phyloP scores from a whole-genome alignment of 2,329 filamentous ascomycete genomes.

The Sarocladium strictum region DNA sequence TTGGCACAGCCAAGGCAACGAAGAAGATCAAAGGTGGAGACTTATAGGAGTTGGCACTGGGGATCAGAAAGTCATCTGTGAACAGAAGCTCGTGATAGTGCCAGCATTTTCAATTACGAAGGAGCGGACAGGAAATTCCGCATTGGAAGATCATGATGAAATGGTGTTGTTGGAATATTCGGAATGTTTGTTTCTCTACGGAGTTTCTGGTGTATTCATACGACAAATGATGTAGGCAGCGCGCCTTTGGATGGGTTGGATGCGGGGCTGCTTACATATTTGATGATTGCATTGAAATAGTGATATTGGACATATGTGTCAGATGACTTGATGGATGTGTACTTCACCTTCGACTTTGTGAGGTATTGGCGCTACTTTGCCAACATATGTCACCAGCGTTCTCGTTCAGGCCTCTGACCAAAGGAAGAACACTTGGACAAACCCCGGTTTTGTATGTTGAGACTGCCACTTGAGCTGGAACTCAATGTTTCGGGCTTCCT shows the following conservation, averaged over 20 bases:
- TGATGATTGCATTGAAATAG: not conserved
- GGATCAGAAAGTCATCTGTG: not conserved
- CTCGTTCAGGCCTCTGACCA: no score
- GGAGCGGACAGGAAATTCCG: not conserved
- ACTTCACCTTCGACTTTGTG: no score
- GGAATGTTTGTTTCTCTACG: not conserved
- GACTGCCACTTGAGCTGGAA: no score
- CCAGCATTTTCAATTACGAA: not conserved
- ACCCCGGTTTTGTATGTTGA: no score
- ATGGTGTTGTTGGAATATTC: slow-evolving; percentile 6
- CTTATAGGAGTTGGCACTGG: slow-evolving; percentile 18
- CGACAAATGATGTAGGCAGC: slow-evolving; percentile 7
- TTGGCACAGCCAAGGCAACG: slow-evolving; percentile 77
- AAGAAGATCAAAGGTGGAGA: slow-evolving; percentile 48
- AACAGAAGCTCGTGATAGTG: not conserved
- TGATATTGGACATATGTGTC: slow-evolving; percentile 1
- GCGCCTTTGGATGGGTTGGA: slow-evolving; percentile 8
- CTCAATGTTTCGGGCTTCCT: no score
- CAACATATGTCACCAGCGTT: no score
- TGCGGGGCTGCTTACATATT: not conserved
- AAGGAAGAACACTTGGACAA: no score
- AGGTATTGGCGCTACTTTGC: no score
- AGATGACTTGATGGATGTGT: not conserved
- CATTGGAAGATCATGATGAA: not conserved
- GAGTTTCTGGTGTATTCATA: slow-evolving; percentile 6